Evolutionary conservation across 257 asterid genomes (phyloP), one percentile per base, ranked within the genome.

Genomic region (Nicotiana benthamiana): DNA sequence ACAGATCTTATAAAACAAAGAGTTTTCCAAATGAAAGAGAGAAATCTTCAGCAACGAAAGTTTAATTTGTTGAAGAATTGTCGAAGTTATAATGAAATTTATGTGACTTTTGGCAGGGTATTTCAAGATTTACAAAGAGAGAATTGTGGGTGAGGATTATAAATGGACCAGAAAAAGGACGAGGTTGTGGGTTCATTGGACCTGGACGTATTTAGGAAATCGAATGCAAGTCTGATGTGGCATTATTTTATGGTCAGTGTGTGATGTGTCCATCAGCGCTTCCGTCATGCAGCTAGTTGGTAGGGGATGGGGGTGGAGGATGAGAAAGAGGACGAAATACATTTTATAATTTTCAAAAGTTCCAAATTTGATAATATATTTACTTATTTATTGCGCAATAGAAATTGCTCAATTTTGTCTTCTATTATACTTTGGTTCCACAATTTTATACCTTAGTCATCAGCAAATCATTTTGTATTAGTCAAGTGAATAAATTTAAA

Each of bases 141-240:
- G 54, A 84, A 78, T 54, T 66, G 75, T 70, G 48, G 75, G 57
- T 62, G 74, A 85, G 68, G 70, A 52, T 75, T 79, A 28, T 30
- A 67, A 65, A 76, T 22, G 54, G 52, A 79, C 66, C 57, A 24
- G 80, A 68, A 61, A 84, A 24, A 52, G 17, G 80, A 83, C 65
- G 67, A 88, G 52, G 1, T 4, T 22, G 12, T 64, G 86, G 93
- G 83, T 93, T 80, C 97, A 90, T 88, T 89, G 97, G 89, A 91
- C 86, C 86, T 93, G 90, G 97, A 91, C 93, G 89, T 80, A 52
- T 76, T 93, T 85, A 53, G 0, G 88, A 83, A 17, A 4, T 60
- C 17, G 17, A 32, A 26, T 20, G 60, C 51, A 8, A 64, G 54
- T 52, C 80, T 72, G 83, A 92, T 86, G 85, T 91, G 93, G 86